Evolutionary conservation across 352 stramenopile species (phyloP), one percentile per base, ranked within the genome.

Genomic region (Phytophthora colocasiae): DNA sequence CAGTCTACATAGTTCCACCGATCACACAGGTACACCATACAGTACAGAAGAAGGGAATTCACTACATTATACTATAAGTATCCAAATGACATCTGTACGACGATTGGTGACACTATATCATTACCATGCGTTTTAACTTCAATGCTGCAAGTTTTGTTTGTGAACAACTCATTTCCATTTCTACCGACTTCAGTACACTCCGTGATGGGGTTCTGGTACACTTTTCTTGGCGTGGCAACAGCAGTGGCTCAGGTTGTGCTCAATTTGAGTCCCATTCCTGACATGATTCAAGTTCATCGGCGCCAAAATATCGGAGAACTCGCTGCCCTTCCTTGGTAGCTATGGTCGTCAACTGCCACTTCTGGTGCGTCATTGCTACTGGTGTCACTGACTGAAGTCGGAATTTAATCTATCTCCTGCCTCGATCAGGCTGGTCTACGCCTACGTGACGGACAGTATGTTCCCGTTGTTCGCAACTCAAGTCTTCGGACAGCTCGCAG

Each of bases 401-500:
- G 22, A 22, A 22, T 26, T 38, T 48, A 50, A 22, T 15, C 27
- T 19, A 36, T 44, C 5, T 6, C 10, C n/a, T 46, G 9, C 15
- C 3, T 34, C 19, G 38, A 45, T 6, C 58, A 69, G 60, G 60
- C 52, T 63, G 44, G 60, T 69, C 19, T 73, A 77, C 55, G 60
- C 64, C 15, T 71, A 68, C 48, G 52, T 76, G 34, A 53, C 53
- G 12, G 52, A 61, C 63, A 69, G 53, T 22, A 58, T 67, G 22
- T 63, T 74, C 54, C 69, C 69, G n/a, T 55, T 77, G 10, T 71
- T 77, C 39, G 46, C 49, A 5, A 68, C 59, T 0, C 61, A 58
- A 29, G 29, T 71, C 24, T 68, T 77, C 22, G 68, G 52, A n/a
- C 45, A 63, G 19, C 3, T 66, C 22, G 48, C 49, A 19, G 26